phyloP scores from a whole-genome alignment of 164 flowering plant species.

The Chloranthus sessilifolius region DNA sequence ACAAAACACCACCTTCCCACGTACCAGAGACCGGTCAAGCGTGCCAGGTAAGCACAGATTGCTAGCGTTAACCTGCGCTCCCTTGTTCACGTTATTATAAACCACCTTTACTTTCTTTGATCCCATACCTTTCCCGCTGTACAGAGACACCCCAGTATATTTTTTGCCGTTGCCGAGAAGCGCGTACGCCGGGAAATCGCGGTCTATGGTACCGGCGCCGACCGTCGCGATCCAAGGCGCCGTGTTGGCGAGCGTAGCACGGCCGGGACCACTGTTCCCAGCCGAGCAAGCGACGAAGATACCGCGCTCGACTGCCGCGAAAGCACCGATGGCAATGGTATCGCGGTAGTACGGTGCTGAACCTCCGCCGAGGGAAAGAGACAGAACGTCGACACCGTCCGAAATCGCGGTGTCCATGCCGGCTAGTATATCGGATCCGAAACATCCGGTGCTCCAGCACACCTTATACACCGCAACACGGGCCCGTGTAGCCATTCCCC shows the following conservation, averaged over 20 bases:
- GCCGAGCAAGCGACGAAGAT: conserved; percentile 81
- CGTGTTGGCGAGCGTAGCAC: conserved; percentile 47
- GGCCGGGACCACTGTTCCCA: conserved; percentile 75
- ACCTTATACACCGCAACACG: conserved; percentile 77
- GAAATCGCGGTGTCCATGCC: conserved; percentile 66
- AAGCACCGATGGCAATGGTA: conserved; percentile 70
- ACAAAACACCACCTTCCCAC: conserved; percentile 81
- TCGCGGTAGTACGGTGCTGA: conserved; percentile 56
- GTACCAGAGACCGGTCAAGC: conserved; percentile 40
- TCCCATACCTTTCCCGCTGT: conserved; percentile 75
- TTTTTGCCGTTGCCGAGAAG: conserved; percentile 36
- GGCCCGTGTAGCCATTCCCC: conserved; percentile 79
- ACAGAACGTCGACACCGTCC: conserved; percentile 82
- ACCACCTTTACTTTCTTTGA: conserved; percentile 32
- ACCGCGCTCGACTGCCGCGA: conserved; percentile 70
- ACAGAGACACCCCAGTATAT: conserved; percentile 61
- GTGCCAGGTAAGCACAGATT: conserved; percentile 70
- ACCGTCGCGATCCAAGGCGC: conserved; percentile 94
- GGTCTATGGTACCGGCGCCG: conserved; percentile 83
- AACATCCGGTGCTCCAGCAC: conserved; percentile 71
- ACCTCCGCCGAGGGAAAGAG: conserved; percentile 83
- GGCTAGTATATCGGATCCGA: conserved; percentile 76
- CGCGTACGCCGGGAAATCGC: conserved; percentile 77
- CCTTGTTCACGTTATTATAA: conserved; percentile 31
- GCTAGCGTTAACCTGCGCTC: conserved; percentile 19